A percentile compares a stretch with the other conserved stretches of the same genome.
phyloP scores from a whole-genome alignment of 768 basidiomycete species.

The Phanerochaete sordida region DNA sequence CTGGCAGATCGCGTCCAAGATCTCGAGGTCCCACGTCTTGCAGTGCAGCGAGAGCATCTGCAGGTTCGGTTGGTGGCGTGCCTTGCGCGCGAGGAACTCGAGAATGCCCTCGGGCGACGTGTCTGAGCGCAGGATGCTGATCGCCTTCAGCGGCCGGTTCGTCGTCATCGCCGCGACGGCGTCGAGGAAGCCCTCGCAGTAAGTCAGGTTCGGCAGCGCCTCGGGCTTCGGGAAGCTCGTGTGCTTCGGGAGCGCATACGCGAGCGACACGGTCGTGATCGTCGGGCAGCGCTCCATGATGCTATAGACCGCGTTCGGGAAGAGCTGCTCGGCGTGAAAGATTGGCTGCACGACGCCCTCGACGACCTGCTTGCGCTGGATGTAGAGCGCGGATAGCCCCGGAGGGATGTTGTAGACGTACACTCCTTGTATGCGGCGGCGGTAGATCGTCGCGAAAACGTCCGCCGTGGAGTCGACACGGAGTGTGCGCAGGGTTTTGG shows the following conservation, averaged over 20 bases:
- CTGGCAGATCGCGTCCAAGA: constrained; percentile 38
- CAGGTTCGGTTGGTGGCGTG: constrained; percentile 25
- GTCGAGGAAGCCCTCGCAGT: constrained; percentile 12
- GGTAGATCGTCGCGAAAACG: constrained; percentile 27
- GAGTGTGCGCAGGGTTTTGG: constrained; percentile 34
- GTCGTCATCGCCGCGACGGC: constrained; percentile 8
- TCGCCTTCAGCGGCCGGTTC: constrained; percentile 15
- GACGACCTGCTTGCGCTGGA: constrained; percentile 17
- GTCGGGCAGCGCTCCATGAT: constrained; percentile 16
- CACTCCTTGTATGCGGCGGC: constrained; percentile 5
- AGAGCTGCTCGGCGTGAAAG: constrained; percentile 15
- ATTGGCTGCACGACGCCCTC: constrained; percentile 6
- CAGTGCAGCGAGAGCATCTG: constrained; percentile 32
- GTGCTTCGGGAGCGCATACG: constrained; percentile 12
- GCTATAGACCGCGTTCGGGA: constrained; percentile 19
- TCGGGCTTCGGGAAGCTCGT: constrained; percentile 9
- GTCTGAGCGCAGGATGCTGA: constrained; percentile 19
- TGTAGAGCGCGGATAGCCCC: constrained; percentile 20
- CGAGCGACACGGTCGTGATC: constrained; percentile 13
- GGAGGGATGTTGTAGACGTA: constrained; percentile 15
- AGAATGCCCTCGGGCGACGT: constrained; percentile 16
- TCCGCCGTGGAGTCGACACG: constrained; percentile 41
- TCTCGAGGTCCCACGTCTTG: constrained; percentile 42
- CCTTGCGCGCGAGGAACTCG: constrained; percentile 15
- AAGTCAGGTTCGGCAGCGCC: constrained; percentile 9